Conservation (phyloP, 805 yeast genomes). For the Wickerhamomyces mucosus region DNA sequence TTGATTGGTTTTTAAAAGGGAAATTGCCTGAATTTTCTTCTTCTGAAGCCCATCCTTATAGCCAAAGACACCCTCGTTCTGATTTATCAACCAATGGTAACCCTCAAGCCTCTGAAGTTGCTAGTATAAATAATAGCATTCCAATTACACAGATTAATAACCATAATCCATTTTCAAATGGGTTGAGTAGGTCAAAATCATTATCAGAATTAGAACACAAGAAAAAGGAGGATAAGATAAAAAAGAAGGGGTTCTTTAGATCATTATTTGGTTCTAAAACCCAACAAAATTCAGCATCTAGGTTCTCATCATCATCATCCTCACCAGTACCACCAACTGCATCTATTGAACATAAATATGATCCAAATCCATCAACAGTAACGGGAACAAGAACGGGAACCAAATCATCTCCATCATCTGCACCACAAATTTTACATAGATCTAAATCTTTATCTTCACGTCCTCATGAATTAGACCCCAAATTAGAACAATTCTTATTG, state of each 20-base stretch:
- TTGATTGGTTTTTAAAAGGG: slow-evolving; percentile 42
- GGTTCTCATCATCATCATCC: slow-evolving; percentile 1
- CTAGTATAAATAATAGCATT: too few relatives aligned
- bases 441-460: not conserved
- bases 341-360: not conserved
- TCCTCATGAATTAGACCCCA: slow-evolving; percentile 29
- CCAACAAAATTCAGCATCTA: slow-evolving; percentile 7
- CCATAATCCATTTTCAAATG: not conserved
- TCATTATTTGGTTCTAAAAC: slow-evolving; percentile 23
- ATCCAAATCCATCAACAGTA: too few relatives aligned
- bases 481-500: slow-evolving; percentile 36
- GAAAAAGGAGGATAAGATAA: slow-evolving; percentile 15
- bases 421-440: not conserved
- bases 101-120: too few relatives aligned
- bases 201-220: slow-evolving; percentile 7
- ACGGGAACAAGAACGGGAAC: too few relatives aligned
- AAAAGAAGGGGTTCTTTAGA: slow-evolving; percentile 28
- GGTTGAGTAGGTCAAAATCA: not conserved
- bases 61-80: slow-evolving; percentile 2
- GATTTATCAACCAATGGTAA: not conserved
- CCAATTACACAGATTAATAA: too few relatives aligned
- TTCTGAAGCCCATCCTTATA: slow-evolving; percentile 5
- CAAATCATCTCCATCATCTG: slow-evolving; percentile 7
- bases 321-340: slow-evolving; percentile 4
- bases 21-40: slow-evolving; percentile 10